phyloP scores from a whole-genome alignment of 768 basidiomycete genomes.

The Gymnopilus dilepis region DNA sequence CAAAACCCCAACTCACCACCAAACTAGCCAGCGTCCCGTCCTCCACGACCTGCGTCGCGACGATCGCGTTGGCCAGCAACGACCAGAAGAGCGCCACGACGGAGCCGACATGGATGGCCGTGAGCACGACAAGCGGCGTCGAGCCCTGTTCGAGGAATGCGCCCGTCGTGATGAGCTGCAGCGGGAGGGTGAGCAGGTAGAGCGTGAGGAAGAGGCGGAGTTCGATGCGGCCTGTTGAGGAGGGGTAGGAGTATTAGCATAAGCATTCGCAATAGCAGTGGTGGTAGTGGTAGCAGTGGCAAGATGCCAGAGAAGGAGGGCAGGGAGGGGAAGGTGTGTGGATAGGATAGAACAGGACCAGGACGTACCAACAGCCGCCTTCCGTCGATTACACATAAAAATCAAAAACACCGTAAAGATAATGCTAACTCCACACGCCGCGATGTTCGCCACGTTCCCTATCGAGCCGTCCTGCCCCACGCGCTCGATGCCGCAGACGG shows the following conservation, averaged over 20 bases:
- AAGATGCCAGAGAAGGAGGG: not conserved
- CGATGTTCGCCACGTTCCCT: constrained; percentile 87
- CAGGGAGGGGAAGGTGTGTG: not conserved
- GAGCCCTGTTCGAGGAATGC: constrained; percentile 81
- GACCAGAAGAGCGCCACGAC: constrained; percentile 83
- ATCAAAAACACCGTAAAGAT: constrained; percentile 64
- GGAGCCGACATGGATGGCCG: constrained; percentile 79
- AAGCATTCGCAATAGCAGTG: too few species aligned
- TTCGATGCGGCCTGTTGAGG: constrained; percentile 63
- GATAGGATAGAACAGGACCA: not conserved
- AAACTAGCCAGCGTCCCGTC: constrained; percentile 81
- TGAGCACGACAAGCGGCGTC: constrained; percentile 68
- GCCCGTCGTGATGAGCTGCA: constrained; percentile 85
- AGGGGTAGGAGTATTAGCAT: too few species aligned
- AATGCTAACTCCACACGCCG: constrained; percentile 78
- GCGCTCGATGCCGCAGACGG: constrained; percentile 76
- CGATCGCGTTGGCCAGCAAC: constrained; percentile 74
- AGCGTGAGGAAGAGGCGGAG: constrained; percentile 66
- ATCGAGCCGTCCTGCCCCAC: constrained; percentile 62
- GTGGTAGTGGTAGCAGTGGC: too few species aligned
- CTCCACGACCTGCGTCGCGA: constrained; percentile 91
- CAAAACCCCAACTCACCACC: too few species aligned
- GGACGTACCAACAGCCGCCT: constrained; percentile 79
- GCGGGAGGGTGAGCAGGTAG: constrained; percentile 73
- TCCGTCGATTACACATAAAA: constrained; percentile 61